Conservation (phyloP, 805 yeast genomes). For the Hanseniaspora nectarophila region DNA sequence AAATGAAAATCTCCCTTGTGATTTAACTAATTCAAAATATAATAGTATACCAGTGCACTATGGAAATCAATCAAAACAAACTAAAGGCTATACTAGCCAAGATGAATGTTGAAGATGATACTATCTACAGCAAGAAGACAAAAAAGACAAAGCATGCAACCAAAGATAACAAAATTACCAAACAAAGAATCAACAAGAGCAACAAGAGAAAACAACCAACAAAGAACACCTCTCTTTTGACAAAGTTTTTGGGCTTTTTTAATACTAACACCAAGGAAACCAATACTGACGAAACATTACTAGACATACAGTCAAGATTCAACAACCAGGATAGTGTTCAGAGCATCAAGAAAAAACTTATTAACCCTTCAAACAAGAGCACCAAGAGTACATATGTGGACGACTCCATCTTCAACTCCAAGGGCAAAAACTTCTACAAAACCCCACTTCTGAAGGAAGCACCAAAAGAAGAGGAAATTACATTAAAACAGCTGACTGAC, state of each 20-base stretch:
- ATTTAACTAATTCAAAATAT: not conserved
- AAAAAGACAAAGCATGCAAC: no score
- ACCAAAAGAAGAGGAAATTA: no score
- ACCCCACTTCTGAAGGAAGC: not conserved
- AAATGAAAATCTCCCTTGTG: no score
- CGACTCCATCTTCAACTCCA: not conserved
- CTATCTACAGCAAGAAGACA: not conserved
- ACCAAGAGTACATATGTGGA: not conserved
- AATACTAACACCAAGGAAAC: not conserved
- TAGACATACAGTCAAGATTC: constrained; percentile 7
- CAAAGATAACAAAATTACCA: not conserved
- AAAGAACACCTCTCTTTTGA: not conserved
- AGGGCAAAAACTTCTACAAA: not conserved
- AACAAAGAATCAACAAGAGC: not conserved
- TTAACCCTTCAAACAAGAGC: not conserved
- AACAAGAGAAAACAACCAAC: not conserved
- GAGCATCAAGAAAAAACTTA: not conserved
- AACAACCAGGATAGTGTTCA: not conserved
- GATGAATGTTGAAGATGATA: not conserved
- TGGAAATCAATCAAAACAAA: not conserved
- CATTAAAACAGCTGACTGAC: not conserved
- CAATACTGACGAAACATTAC: not conserved
- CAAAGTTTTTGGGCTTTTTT: not conserved
- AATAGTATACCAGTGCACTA: not conserved
- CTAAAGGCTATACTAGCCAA: not conserved